phyloP scores from a whole-genome alignment of 306 rosid species.

The Quercus agrifolia region DNA sequence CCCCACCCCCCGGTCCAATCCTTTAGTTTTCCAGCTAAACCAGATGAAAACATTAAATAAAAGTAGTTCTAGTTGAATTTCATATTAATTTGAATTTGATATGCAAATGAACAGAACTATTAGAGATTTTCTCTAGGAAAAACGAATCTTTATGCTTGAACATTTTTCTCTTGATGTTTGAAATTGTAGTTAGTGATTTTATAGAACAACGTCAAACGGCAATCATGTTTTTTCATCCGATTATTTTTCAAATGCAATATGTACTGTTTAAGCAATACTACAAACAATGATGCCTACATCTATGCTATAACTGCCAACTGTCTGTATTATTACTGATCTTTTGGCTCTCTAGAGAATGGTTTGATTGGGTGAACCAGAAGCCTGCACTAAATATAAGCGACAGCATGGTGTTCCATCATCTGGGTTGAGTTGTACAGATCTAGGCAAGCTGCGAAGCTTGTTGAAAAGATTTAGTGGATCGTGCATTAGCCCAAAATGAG shows the following conservation, averaged over 20 bases:
- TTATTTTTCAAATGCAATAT: slow-evolving; percentile 14
- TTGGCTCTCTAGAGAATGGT: slow-evolving; percentile 27
- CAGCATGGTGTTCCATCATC: slow-evolving; percentile 90
- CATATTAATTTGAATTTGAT: not conserved
- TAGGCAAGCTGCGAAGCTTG: slow-evolving; percentile 82
- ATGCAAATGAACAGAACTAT: not conserved
- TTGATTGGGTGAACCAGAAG: slow-evolving; percentile 81
- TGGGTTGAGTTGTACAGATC: slow-evolving; percentile 77
- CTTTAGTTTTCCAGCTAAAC: not conserved
- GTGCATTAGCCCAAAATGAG: slow-evolving; percentile 79
- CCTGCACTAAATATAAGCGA: slow-evolving; percentile 88
- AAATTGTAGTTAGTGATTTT: too few relatives aligned
- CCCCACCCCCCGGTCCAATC: not conserved
- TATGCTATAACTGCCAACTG: slow-evolving; percentile 18
- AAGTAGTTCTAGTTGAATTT: not conserved
- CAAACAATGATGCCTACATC: slow-evolving; percentile 32
- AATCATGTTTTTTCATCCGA: not conserved
- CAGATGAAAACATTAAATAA: not conserved
- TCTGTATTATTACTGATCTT: slow-evolving; percentile 24
- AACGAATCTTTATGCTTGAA: not conserved
- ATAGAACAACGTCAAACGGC: not conserved
- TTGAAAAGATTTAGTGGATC: slow-evolving; percentile 82
- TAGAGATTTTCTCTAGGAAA: not conserved
- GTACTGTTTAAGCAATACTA: slow-evolving; percentile 24
- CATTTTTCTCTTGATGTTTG: not conserved